These are phyloP conservation scores for Beta corolliflora DNA, from an alignment of 179 eudicot species.

Conservation along the genomic window DNA sequence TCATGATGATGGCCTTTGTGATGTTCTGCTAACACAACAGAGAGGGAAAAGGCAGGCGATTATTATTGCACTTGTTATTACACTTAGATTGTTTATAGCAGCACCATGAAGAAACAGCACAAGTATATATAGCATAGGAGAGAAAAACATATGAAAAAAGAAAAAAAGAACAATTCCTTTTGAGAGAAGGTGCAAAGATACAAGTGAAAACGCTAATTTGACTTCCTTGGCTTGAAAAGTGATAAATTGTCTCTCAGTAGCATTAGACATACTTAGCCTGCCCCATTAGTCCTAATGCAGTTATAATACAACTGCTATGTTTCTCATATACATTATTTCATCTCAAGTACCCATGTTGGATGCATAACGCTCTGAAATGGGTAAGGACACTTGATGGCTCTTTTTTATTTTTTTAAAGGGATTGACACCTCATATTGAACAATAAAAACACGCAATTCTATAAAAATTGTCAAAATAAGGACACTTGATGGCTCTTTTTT, in stretches of 20 bases:
- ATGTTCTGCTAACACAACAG: slow-evolving; percentile 44
- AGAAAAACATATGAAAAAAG: neutral
- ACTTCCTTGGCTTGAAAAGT: neutral
- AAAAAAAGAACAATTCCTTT: neutral
- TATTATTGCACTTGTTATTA: neutral
- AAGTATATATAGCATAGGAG: neutral
- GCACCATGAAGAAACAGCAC: neutral
- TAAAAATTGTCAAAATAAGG: too few species aligned
- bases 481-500: too few species aligned
- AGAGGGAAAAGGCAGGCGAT: neutral
- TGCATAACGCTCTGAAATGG: neutral
- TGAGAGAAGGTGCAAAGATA: neutral
- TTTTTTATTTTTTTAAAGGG: too few species aligned
- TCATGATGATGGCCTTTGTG: slow-evolving; percentile 78
- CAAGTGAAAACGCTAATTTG: neutral
- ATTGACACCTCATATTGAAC: too few species aligned
- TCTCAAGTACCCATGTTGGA: neutral
- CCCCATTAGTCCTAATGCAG: neutral
- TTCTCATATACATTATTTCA: neutral
- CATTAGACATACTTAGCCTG: neutral
- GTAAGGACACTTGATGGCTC: neutral
- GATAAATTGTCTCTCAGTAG: neutral
- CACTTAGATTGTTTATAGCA: neutral
- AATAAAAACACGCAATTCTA: neutral
- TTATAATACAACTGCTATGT: neutral